Percentiles rank a stretch among this genome's conserved stretches.
Conservation (phyloP, 1,139 yeast genomes). For the Spencermartinsiella ligniputridi region DNA sequence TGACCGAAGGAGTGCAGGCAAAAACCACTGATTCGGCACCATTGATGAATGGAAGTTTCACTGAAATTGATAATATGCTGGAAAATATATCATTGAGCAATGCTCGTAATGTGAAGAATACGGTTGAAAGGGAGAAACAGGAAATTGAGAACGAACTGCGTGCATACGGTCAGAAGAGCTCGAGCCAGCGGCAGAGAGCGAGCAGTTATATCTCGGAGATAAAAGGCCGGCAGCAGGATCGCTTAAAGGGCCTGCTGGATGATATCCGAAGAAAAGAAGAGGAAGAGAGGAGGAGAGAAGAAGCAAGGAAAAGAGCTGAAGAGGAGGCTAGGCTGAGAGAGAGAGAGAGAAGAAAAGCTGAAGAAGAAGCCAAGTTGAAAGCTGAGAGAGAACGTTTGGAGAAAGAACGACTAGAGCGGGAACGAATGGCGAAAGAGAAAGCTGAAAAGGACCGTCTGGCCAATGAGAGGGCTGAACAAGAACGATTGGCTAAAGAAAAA, state of each 20-base stretch:
- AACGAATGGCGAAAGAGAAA: constrained; percentile 21
- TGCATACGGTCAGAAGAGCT: neutral
- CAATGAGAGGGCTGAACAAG: constrained; percentile 21
- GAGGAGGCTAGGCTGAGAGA: constrained; percentile 9
- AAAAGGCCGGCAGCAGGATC: neutral
- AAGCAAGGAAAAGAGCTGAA: constrained; percentile 17
- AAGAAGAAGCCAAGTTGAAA: constrained; percentile 3
- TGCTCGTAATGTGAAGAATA: constrained; percentile 7
- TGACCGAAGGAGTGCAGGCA: neutral
- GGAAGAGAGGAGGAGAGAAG: constrained; percentile 18
- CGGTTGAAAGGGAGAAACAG: constrained; percentile 14
- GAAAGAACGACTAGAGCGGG: constrained; percentile 19
- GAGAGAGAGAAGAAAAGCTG: constrained; percentile 16
- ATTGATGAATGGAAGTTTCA: constrained; percentile 7
- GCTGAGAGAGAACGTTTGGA: constrained; percentile 11
- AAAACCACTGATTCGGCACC: neutral
- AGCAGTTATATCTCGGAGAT: neutral
- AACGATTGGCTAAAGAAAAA: constrained; percentile 20
- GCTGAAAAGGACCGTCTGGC: constrained; percentile 22
- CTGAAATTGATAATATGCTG: constrained; percentile 10
- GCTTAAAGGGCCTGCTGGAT: neutral
- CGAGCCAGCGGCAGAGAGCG: neutral
- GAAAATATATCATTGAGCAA: constrained; percentile 9
- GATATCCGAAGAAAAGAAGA: constrained; percentile 12
- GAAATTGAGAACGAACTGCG: constrained; percentile 7